A percentile compares a stretch with the other conserved stretches of the same genome.
Conservation (phyloP, 768 basidiomycete genomes). For the Termitomyces sp. region DNA sequence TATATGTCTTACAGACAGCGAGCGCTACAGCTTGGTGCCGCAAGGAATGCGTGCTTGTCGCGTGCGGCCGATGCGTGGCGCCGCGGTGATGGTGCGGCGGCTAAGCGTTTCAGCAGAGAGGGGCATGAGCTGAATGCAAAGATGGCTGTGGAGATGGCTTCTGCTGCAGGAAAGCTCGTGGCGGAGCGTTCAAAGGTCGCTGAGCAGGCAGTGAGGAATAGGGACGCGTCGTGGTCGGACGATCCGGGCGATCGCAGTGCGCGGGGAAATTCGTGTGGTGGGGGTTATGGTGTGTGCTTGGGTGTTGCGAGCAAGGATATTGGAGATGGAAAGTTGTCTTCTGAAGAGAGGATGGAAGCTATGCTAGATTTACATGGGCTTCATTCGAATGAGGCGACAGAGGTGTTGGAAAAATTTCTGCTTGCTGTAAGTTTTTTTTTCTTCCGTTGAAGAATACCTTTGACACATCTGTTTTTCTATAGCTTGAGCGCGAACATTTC, state of each 20-base stretch:
- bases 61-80: conserved; percentile 96
- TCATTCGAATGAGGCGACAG: conserved; percentile 89
- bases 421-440: conserved; percentile 59
- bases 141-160: conserved; percentile 82
- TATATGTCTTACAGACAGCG: conserved; percentile 89
- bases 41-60: conserved; percentile 89
- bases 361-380: conserved; percentile 90
- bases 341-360: conserved; percentile 88
- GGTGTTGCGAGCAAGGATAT: conserved; percentile 68
- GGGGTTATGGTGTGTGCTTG: conserved; percentile 78
- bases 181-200: conserved; percentile 72
- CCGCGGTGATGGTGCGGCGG: conserved; percentile 91
- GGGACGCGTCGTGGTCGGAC: conserved; percentile 76
- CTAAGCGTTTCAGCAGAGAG: conserved; percentile 90
- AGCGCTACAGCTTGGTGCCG: conserved; percentile 88
- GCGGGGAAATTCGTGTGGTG: conserved; percentile 72
- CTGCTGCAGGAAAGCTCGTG: conserved; percentile 82
- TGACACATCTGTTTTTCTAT: conserved; percentile 2
- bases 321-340: conserved; percentile 50
- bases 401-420: conserved; percentile 86
- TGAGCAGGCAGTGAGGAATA: conserved; percentile 65
- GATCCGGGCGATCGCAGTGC: conserved; percentile 74
- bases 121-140: conserved; percentile 91
- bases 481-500: conserved; percentile 87
- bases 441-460: background rate